Base-by-base conservation (phyloP, 441 rosid genomes). In the Adansonia grandidieri region DNA sequence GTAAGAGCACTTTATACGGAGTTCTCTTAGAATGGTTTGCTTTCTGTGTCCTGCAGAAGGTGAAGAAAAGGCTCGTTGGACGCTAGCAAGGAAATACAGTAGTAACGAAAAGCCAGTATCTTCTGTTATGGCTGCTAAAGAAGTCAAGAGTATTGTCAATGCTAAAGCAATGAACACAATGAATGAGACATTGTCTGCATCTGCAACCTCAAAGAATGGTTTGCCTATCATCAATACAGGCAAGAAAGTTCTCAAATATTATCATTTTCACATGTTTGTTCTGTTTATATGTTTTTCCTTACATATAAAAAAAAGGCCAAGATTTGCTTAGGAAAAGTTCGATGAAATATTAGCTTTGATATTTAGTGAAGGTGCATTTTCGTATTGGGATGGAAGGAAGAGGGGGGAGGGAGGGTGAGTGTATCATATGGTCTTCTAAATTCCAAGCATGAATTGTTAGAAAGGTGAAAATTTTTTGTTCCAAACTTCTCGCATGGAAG, bases 81-180 rank as follows among this genome's bases (percentile, higher is more conserved):
- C 42, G 32, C 42, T n/a, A 58, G 71, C 53, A 44, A 77, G 40
- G 60, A 64, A 70, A 40, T 42, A 32, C 2, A 51, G 51, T 50
- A 70, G 40, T 57, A 80, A 66, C n/a, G 77, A 71, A 72, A 44
- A 32, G 63, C 37, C 58, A 14, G 47, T 2, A 15, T 10, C 74
- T 71, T 48, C 64, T 24, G 17, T 17, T 28, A 40, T 22, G 65
- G 61, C 78, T 80, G 76, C 67, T 32, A 80, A 75, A 53, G 76
- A 81, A 65, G 74, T 76, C 37, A 51, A 61, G 64, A 73, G 9
- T 32, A 7, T 2, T 47, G 8, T 42, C 24, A 56, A 78, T 73
- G 32, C 17, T 45, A 69, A 80, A 54, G 20, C 51, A 44, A 71
- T 57, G 57, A 67, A 20, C 11, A 61, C 19, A 63, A 47, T 19